Base-by-base conservation (phyloP, 2,329 filamentous ascomycete species). In the Penicillium sp. region DNA sequence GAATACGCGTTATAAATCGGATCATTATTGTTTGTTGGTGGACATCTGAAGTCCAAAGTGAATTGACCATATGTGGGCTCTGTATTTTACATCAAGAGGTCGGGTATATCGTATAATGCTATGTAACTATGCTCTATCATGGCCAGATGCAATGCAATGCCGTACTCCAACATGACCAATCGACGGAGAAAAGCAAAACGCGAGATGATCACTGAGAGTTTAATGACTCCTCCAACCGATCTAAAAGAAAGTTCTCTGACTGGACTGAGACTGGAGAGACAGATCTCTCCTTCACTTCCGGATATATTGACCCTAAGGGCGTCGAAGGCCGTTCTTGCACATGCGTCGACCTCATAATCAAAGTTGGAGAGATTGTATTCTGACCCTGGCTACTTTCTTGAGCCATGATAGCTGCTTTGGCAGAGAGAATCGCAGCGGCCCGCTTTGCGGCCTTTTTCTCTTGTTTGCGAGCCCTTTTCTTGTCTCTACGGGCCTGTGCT, bases 191-290 rank as follows among this genome's bases (percentile, higher is more conserved):
- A 58, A 41, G 13, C 9, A 56, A 21, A 7, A 44, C 53, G 21
- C 23, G 7, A 38, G 26, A 30, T 47, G 2, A 50, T 31, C 21
- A 30, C 56, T 6, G 35, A 8, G 23, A 26, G 29, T 41, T 44
- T 23, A 72, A 52, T 1, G 70, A 70, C 51, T 71, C 69, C 58
- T 72, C 70, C 45, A 72, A 48, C 19, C 63, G 64, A 61, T 72
- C 69, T 19, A 72, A 54, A 41, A 72, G 69, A 13, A 56, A 66
- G 53, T 71, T 71, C 54, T 64, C 68, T 0, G 69, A 70, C 21
- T 59, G 60, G 1, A 57, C 57, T 6, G 69, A 60, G 1, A 54
- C 65, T 5, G 69, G 66, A 4, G 67, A 71, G 5, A 66, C 58
- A 2, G 68, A 66, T 41, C 58, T 19, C n/a, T 60, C 29, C 44